Evolutionary conservation across 2,329 filamentous ascomycete species (phyloP), one percentile per base, ranked within the genome.

Genomic region (Colletotrichum liaoningense): DNA sequence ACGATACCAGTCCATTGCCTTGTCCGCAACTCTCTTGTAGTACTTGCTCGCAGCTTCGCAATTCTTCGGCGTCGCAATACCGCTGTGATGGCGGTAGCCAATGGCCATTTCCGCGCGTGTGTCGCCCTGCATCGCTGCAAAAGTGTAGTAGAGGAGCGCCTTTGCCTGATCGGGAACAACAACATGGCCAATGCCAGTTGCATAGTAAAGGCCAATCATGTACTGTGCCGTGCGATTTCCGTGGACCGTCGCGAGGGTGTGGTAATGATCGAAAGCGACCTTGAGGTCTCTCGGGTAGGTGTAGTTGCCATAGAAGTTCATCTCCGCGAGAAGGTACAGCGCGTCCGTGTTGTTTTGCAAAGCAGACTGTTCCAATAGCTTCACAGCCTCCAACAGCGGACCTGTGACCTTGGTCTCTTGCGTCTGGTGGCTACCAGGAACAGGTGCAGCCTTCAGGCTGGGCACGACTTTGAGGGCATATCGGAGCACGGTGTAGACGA

Each of bases 281-380:
- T 89, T 87, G 77, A 98, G 95, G 80, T 98, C 92, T 76, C 93
- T 89, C 1, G 96, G 95, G 79, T 98, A 90, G 26, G 94, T 93
- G 83, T 93, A 97, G 83, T 98, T 98, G 80, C 97, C 97, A 79
- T 97, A 95, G 83, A 98, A 98, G 85, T 97, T 98, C 88, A 99
- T 93, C 81, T 99, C 94, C 22, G 94, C 97, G 28, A 99, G 88
- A 19, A 97, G 87, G 79, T 93, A 98, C 58, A 98, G 90, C 5
- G 97, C 97, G 81, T 99, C 95, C 2, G 94, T 89, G 79, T 95
- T 91, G 76, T 90, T 89, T 74, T 86, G 83, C 19, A 83, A 81
- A 16, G 88, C 86, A 1, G 89, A 87, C 69, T 87, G 83, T 74
- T 90, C 84, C 24, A 91, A 85, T 26, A 89, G 82, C 67, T 83